Evolutionary conservation across 108 stramenopile genomes (phyloP), one percentile per base, ranked within the genome.

Genomic region (Skeletonema menzelii): DNA sequence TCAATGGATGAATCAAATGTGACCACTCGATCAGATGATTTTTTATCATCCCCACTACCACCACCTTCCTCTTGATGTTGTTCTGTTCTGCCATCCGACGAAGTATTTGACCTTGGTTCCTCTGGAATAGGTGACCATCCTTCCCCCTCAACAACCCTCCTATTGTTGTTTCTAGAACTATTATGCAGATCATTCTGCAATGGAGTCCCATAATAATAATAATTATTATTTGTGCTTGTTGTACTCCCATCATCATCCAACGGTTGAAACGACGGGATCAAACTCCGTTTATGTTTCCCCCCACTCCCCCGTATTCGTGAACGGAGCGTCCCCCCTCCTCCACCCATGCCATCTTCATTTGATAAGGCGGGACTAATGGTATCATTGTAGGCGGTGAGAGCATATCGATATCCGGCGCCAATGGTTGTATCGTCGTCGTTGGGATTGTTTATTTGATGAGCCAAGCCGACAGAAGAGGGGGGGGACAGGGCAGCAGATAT

Each of bases 291-390:
- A 17, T 66, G 67, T 22, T 38, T 44, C 1, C 71, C 71, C 20
- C 20, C 65, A 19, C 63, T 59, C 37, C 63, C 55, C 12, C 42
- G 22, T 4, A 75, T 8, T 37, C 46, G 44, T 37, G 47, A 55
- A 1, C 73, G 57, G 38, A 72, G 57, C 14, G 77, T 70, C 7
- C 59, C 70, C 59, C 67, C 67, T 20, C 44, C 59, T 27, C 67
- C 70, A 32, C 70, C 59, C 24, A 58, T 28, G 0, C 69, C 74
- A 58, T 81, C 75, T 46, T 81, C 75, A 61, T 81, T 81, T 34
- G 70, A 60, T 5, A 66, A 4, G 1, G 62, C 62, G 0, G 75
- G 63, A 2, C 63, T 57, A 17, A 81, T 74, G 7, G 80, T 76
- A 28, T 70, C 55, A 12, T 75, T 64, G 70, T 76, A 81, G 46